These are phyloP conservation scores for Phaeotremella fagi DNA, from an alignment of 768 basidiomycete genomes.

Conservation along the genomic window DNA sequence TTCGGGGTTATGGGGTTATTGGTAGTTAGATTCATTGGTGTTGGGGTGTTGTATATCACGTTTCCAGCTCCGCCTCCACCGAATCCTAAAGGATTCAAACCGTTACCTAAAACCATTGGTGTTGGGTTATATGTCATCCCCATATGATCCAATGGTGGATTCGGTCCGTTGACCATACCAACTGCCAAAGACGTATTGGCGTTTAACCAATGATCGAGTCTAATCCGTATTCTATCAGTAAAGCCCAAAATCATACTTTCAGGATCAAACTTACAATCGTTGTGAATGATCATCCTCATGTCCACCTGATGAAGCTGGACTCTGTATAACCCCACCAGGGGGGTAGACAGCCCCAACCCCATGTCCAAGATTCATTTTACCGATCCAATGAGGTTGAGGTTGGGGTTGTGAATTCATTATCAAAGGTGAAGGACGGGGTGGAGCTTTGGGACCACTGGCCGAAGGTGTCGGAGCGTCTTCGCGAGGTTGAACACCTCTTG, in stretches of 20 bases:
- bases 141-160: slow-evolving; percentile 17
- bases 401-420: not conserved
- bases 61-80: not conserved
- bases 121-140: slow-evolving; percentile 16
- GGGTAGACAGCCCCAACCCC: slow-evolving; percentile 4
- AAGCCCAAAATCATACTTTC: not conserved
- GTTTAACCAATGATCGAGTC: slow-evolving; percentile 46
- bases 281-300: slow-evolving; percentile 48
- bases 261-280: slow-evolving; percentile 26
- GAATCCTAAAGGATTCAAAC: not conserved
- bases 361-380: slow-evolving; percentile 1
- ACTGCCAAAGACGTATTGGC: slow-evolving; percentile 42
- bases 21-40: not conserved
- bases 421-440: not conserved
- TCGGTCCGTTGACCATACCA: slow-evolving; percentile 26
- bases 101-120: not conserved
- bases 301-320: slow-evolving; percentile 21
- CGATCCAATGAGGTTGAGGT: slow-evolving; percentile 14
- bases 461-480: slow-evolving; percentile 17
- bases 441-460: not conserved
- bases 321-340: slow-evolving; percentile 14
- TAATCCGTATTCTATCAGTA: slow-evolving; percentile 7
- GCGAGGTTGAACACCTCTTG: slow-evolving; percentile 11
- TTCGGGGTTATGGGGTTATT: not conserved
- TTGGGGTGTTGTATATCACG: not conserved